A percentile compares a stretch with the other conserved stretches of the same genome.
Conservation (phyloP, 2,329 filamentous ascomycete species). For the Trichoderma citrinoviride region DNA sequence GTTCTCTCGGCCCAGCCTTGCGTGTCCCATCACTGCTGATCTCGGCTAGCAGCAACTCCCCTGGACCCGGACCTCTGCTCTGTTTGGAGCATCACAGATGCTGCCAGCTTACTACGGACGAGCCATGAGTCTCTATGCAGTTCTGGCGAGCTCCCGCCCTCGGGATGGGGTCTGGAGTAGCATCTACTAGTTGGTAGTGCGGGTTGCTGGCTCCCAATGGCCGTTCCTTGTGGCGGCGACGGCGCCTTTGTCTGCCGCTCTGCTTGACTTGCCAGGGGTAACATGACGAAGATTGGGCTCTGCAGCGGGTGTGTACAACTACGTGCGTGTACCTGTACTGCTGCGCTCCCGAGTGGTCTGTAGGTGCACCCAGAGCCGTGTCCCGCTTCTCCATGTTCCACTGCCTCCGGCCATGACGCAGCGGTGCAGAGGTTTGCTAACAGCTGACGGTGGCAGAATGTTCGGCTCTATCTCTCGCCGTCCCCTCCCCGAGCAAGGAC, state of each 20-base stretch:
- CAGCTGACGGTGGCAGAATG: too few species aligned
- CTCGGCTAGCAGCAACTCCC: neutral
- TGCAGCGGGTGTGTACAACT: neutral
- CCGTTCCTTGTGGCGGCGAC: neutral
- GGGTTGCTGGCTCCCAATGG: neutral
- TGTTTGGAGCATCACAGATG: neutral
- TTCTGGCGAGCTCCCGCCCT: too few species aligned
- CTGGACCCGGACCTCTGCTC: neutral
- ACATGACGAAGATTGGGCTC: neutral
- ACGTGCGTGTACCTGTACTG: neutral
- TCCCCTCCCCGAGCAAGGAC: neutral
- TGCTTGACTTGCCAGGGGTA: neutral
- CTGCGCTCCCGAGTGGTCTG: neutral
- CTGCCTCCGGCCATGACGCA: neutral
- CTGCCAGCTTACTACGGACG: too few species aligned
- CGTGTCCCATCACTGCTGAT: conserved; percentile 8
- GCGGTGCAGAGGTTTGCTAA: neutral
- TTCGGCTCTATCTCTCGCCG: neutral
- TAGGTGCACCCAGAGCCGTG: neutral
- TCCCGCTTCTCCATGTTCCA: conserved; percentile 5
- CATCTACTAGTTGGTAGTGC: neutral
- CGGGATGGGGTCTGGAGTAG: neutral
- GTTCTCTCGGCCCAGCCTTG: conserved; percentile 4
- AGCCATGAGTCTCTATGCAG: too few species aligned
- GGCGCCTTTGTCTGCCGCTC: neutral